Evolutionary conservation across 371 early-diverging fungal genomes (phyloP).

Genomic region (Phascolomyces articulosus): DNA sequence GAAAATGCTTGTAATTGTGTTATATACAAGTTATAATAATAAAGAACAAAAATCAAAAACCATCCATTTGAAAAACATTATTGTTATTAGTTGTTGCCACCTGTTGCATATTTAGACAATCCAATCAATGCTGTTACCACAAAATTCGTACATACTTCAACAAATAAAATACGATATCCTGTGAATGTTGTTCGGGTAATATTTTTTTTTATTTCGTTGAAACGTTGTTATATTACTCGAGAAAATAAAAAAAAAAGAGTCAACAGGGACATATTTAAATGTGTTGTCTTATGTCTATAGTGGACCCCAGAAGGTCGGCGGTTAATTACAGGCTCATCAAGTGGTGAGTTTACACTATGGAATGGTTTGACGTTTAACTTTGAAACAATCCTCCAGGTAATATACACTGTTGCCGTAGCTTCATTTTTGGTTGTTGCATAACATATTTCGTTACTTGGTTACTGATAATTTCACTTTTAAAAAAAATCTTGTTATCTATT

Average conservation of each 20-base stretch:
- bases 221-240: no score
- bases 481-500: no score
- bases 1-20: not conserved
- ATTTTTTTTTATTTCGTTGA: not conserved
- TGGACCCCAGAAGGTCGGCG: slow-evolving; percentile 99
- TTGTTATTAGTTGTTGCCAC: slow-evolving; percentile 65
- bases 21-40: not conserved
- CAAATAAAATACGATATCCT: slow-evolving; percentile 97
- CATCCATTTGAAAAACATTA: not conserved
- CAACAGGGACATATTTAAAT: no score
- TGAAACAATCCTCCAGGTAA: slow-evolving; percentile 97
- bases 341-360: slow-evolving; percentile 99
- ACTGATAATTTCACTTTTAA: not conserved
- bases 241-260: no score
- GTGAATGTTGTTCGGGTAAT: slow-evolving; percentile 92
- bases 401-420: no score
- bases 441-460: not conserved
- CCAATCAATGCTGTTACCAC: slow-evolving; percentile 87
- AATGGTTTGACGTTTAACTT: slow-evolving; percentile 99
- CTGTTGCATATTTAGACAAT: slow-evolving; percentile 79
- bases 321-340: slow-evolving; percentile 95
- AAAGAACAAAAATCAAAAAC: not conserved
- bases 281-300: no score
- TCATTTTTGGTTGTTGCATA: not conserved
- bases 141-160: slow-evolving; percentile 95